Conservation (phyloP, 2,329 filamentous ascomycete genomes). For the Hypoxylon sp. region DNA sequence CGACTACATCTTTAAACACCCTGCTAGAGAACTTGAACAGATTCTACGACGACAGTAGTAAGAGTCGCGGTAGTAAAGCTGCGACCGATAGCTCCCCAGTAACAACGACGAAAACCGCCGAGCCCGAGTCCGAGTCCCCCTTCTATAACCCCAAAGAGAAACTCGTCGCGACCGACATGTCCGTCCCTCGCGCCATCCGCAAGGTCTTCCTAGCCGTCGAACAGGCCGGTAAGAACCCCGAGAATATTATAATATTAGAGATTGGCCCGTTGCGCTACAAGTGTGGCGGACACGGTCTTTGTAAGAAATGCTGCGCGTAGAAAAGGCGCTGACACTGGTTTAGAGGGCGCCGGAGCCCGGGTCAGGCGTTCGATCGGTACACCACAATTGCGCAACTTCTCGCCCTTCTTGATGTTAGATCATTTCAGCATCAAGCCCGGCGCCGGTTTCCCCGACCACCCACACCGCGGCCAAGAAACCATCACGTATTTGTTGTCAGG, state of each 20-base stretch:
- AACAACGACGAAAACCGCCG: constrained; percentile 35
- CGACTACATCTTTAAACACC: constrained; percentile 45
- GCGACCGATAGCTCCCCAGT: constrained; percentile 26
- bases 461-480: constrained; percentile 84
- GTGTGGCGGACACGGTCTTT: not conserved
- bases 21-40: constrained; percentile 45
- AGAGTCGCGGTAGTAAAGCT: constrained; percentile 12
- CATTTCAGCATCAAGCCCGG: constrained; percentile 86
- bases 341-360: constrained; percentile 86
- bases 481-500: constrained; percentile 78
- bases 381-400: constrained; percentile 84
- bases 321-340: not conserved
- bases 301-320: not conserved
- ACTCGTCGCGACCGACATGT: constrained; percentile 68
- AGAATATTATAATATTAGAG: not conserved
- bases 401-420: constrained; percentile 96
- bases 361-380: constrained; percentile 92
- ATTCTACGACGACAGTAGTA: constrained; percentile 25
- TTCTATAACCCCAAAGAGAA: constrained; percentile 51
- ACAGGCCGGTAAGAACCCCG: constrained; percentile 65
- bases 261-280: not conserved
- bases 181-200: constrained; percentile 80
- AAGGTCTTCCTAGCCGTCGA: constrained; percentile 88
- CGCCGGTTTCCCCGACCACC: constrained; percentile 91
- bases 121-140: constrained; percentile 42